Base-by-base conservation (phyloP, 352 stramenopile species). In the Globisporangium sylvaticum region DNA sequence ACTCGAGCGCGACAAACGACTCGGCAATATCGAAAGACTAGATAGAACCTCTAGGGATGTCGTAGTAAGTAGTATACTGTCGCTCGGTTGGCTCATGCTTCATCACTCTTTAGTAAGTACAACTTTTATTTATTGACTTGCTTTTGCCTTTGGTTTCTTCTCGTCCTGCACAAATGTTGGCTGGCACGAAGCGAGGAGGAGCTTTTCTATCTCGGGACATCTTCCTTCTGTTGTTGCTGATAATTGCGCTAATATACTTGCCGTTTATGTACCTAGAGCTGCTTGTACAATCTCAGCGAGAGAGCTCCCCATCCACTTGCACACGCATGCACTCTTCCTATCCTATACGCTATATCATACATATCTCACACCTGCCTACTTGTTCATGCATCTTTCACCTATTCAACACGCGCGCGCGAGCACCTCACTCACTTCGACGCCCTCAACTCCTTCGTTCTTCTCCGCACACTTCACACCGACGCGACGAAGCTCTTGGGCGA, bases 401-500 rank as follows among this genome's bases (percentile, higher is more conserved):
- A 50, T 50, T 22, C 42, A 50, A 24, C 42, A 50, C 42, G 15
- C 39, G 15, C 14, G 15, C 18, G 6, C 37, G 3, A 7, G 18
- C 42, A 50, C 42, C 7, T 10, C 15, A 6, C 39, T n/a, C 39
- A 46, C 0, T 3, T 8, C 42, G 5, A 48, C 42, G 42, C 42
- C 8, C 42, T 9, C 48, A 3, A 18, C 20, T 20, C 10, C 8
- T 27, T 53, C 14, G 44, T 20, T 27, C 44, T 53, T 58, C 39
- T n/a, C 55, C 66, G 22, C 54, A 31, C 58, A 29, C 39, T 76
- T 84, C 6, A 95, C 9, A 95, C 85, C 9, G 87, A 93, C 34
- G 87, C 83, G 56, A 92, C 72, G 69, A 94, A 95, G 55, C 74
- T 89, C 67, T 93, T 92, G 4, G 87, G 87, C 12, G 87, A 94